These are phyloP conservation scores for Salix exigua DNA, from an alignment of 345 rosid genomes.

Conservation along the genomic window DNA sequence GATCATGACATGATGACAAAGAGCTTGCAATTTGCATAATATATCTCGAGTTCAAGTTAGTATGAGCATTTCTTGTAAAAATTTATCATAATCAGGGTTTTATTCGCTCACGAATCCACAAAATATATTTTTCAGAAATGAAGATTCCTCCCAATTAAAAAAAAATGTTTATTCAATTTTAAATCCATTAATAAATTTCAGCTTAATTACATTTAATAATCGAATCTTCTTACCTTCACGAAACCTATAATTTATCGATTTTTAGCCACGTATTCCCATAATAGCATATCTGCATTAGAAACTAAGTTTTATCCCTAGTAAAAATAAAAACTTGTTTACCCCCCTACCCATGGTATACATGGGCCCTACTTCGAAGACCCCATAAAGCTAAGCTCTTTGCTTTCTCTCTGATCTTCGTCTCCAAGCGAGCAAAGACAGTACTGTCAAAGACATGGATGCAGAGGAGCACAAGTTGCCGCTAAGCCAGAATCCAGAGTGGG, in stretches of 20 bases:
- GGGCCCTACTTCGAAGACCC: background rate
- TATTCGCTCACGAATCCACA: accelerated
- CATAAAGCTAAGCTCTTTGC: background rate
- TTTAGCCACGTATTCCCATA: background rate
- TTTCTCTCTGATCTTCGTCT: background rate
- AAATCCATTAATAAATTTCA: background rate
- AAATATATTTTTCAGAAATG: no score
- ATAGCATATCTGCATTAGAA: background rate
- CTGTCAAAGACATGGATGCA: background rate
- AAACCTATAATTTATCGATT: no score
- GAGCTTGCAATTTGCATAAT: accelerated
- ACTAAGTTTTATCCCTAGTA: background rate
- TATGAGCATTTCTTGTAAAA: accelerated
- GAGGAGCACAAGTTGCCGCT: conserved; percentile 31
- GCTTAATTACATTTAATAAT: background rate
- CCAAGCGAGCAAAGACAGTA: background rate
- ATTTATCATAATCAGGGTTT: accelerated
- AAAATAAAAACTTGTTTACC: no score
- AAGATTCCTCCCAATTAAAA: no score
- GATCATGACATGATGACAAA: no score
- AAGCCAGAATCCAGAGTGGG: conserved; percentile 62
- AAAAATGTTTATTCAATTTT: no score
- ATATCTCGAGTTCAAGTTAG: no score
- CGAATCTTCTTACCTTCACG: background rate
- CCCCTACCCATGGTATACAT: background rate